Evolutionary conservation across 2,329 filamentous ascomycete genomes (phyloP), one percentile per base, ranked within the genome.

Genomic region (Ophiocordyceps unilateralis): DNA sequence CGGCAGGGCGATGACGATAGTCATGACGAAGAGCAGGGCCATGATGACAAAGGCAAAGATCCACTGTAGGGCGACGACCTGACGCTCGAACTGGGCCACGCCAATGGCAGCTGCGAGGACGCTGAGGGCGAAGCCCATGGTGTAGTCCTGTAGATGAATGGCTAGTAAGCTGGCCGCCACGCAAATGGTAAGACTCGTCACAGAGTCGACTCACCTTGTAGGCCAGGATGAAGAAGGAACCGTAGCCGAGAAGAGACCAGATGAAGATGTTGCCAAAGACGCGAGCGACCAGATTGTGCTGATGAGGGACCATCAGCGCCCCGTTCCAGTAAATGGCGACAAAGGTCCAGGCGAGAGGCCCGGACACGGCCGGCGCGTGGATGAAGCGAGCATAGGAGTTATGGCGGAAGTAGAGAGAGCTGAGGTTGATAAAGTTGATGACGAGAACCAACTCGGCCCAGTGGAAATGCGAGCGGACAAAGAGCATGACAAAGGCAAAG

Each of bases 1-100:
- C 0, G 81, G 81, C 28, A 83, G 60, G 2, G 75, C 80, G 42
- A 86, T 67, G 15, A 71, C 60, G 2, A 83, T 53, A 1, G 82
- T 85, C 17, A 75, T 62, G 19, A 87, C 58, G 57, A 91, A 81
- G 43, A 93, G 72, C 22, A 83, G 57, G 1, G 69, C 74, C 70
- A 89, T 87, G 58, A 93, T 86, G 48, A 77, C 68, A 55, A 93
- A 91, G 28, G 86, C 83, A 58, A 93, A 93, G 61, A 93, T 89
- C 86, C 86, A 93, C 64, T 94, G 87, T 49, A 93, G 68, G 7
- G 84, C 83, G 50, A 93, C 69, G 46, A 80, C 61, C 57, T 86
- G 77, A 53, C 72, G 70, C 41, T 78, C 65, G 63, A 93, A 78
- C 59, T 94, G 87, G 14, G 76, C 73, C 15, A 91, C 76, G 12